Conservation (phyloP, 352 stramenopile species). For the Pythium coloratum region DNA sequence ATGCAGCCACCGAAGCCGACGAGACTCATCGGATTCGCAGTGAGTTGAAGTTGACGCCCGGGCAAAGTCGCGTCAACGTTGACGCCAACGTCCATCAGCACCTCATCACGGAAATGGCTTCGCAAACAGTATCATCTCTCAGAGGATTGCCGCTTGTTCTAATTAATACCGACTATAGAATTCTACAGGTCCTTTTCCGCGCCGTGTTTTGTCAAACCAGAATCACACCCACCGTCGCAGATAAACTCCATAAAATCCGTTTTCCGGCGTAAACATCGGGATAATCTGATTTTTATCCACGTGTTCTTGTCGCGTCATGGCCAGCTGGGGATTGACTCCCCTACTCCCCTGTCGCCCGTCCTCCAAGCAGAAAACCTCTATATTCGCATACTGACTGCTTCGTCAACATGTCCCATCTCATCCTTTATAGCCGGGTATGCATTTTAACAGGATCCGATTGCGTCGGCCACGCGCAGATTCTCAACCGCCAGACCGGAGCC, state of each 20-base stretch:
- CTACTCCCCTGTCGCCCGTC: neutral
- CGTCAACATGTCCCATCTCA: constrained; percentile 14
- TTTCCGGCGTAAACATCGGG: neutral
- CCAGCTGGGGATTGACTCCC: neutral
- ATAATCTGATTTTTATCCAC: neutral
- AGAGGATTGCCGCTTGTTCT: neutral
- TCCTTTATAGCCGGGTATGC: constrained; percentile 4
- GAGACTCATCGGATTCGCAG: too few relatives aligned
- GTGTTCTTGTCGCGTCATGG: constrained; percentile 9
- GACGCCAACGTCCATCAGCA: constrained; percentile 5
- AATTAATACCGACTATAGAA: neutral
- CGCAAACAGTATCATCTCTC: constrained; percentile 15
- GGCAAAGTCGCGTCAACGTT: constrained; percentile 28
- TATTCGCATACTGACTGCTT: constrained; percentile 3
- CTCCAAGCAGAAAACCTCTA: constrained; percentile 28
- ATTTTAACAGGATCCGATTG: neutral
- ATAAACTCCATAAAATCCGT: neutral
- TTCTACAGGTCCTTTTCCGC: neutral
- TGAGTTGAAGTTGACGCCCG: neutral
- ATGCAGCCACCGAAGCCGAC: too few relatives aligned
- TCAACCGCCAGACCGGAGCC: neutral
- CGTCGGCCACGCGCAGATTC: neutral
- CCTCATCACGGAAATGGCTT: constrained; percentile 4
- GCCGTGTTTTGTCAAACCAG: constrained; percentile 12
- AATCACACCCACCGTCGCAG: neutral